A percentile compares a stretch with the other conserved stretches of the same genome.
Conservation (phyloP, 2,329 filamentous ascomycete species). For the Hypomyces rosellus region DNA sequence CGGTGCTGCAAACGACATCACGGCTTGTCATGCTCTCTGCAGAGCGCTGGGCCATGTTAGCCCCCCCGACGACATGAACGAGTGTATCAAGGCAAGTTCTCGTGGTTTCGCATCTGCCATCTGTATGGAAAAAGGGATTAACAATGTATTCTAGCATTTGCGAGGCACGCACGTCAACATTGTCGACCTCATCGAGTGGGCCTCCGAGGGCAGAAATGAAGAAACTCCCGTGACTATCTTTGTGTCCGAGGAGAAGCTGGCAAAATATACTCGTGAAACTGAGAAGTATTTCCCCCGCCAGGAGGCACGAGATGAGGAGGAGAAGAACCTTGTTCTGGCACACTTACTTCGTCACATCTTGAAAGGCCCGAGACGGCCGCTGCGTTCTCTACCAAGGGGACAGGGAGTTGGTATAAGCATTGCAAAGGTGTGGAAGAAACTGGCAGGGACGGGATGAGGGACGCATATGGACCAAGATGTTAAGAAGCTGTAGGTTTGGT, state of each 20-base stretch:
- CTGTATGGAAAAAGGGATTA: background rate
- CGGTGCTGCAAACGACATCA: background rate
- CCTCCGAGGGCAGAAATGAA: background rate
- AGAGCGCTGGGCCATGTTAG: background rate
- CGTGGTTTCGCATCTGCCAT: background rate
- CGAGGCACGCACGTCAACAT: constrained; percentile 6
- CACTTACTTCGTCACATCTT: constrained; percentile 1
- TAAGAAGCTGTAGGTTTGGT: too few relatives aligned
- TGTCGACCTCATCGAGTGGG: background rate
- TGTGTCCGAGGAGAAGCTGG: background rate
- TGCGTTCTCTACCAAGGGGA: too few relatives aligned
- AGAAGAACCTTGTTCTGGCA: constrained; percentile 1
- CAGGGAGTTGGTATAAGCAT: too few relatives aligned
- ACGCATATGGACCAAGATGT: too few relatives aligned
- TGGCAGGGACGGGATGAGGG: too few relatives aligned
- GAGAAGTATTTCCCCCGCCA: background rate
- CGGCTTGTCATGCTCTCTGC: constrained; percentile 1
- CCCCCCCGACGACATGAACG: background rate
- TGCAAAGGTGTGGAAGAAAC: too few relatives aligned
- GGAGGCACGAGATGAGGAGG: background rate
- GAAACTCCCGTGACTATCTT: background rate
- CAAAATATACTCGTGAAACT: background rate
- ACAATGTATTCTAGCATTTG: background rate
- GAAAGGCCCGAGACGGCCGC: too few relatives aligned
- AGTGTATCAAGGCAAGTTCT: too few relatives aligned